A percentile compares a stretch with the other conserved stretches of the same genome.
phyloP scores from a whole-genome alignment of 768 basidiomycete species.

The Lepiota venenata region DNA sequence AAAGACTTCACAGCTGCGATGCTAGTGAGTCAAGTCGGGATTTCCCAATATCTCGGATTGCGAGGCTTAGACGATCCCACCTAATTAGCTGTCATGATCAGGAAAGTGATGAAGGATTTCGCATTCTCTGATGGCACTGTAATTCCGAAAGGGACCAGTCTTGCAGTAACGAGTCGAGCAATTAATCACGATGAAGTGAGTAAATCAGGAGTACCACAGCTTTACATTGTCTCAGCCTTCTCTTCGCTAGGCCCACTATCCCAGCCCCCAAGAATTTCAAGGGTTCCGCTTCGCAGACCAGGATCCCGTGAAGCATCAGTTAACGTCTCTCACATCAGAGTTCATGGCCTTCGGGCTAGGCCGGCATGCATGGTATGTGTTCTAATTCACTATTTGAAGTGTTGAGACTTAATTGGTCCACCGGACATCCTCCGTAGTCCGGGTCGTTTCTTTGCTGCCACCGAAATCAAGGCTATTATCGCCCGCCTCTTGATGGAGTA shows the following conservation, averaged over 20 bases:
- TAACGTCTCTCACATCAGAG: constrained; percentile 22
- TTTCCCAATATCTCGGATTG: neutral
- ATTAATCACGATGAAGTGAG: constrained; percentile 21
- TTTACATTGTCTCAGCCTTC: too few relatives aligned
- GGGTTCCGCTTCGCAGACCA: constrained; percentile 33
- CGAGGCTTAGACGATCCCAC: neutral
- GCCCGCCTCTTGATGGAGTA: constrained; percentile 38
- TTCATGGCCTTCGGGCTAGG: constrained; percentile 33
- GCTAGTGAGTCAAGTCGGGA: constrained; percentile 18
- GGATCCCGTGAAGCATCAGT: constrained; percentile 21
- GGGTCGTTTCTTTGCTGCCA: constrained; percentile 41
- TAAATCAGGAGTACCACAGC: neutral
- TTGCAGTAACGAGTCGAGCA: constrained; percentile 23
- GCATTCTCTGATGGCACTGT: constrained; percentile 42
- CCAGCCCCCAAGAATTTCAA: constrained; percentile 33
- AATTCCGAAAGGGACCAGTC: constrained; percentile 33
- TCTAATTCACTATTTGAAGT: neutral
- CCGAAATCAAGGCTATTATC: constrained; percentile 41
- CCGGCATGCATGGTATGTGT: constrained; percentile 21
- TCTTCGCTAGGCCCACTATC: constrained; percentile 20
- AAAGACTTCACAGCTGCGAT: constrained; percentile 29
- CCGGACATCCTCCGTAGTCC: constrained; percentile 16
- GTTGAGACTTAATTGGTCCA: too few relatives aligned
- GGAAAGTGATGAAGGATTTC: constrained; percentile 34
- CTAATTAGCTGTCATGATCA: constrained; percentile 18